A percentile compares a stretch with the other conserved stretches of the same genome.
These are phyloP conservation scores for Coemansia sp. DNA, from an alignment of 192 early-diverging fungal genomes.

Conservation along the genomic window DNA sequence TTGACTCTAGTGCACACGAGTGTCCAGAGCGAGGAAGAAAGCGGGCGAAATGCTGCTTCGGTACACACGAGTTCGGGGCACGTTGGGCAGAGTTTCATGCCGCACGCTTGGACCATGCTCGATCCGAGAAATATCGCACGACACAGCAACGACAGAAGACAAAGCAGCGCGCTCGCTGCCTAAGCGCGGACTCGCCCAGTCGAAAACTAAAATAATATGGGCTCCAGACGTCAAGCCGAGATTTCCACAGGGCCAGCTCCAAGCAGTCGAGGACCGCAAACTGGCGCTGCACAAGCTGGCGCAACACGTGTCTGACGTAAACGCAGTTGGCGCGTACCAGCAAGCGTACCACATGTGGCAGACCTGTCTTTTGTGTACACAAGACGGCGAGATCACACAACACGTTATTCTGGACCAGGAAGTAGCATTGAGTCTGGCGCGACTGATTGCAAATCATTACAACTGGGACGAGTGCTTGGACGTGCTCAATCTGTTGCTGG, in stretches of 20 bases:
- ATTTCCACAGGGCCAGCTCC: not conserved
- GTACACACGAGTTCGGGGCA: not conserved
- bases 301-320: not conserved
- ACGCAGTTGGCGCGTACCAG: slow-evolving; percentile 14
- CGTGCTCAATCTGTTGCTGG: slow-evolving; percentile 27
- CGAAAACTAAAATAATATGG: not conserved
- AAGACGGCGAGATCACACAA: slow-evolving; percentile 1
- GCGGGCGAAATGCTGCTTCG: slow-evolving; percentile 4
- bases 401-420: slow-evolving; percentile 20
- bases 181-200: not conserved
- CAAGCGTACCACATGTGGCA: slow-evolving; percentile 9
- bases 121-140: not conserved
- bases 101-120: not conserved
- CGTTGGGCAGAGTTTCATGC: not conserved
- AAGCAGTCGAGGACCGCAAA: not conserved
- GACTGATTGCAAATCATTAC: slow-evolving; percentile 7
- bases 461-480: slow-evolving; percentile 33
- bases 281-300: slow-evolving; percentile 6
- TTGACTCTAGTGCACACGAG: not conserved
- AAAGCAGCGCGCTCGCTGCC: not conserved
- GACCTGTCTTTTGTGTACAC: slow-evolving; percentile 2
- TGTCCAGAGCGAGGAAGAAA: not conserved
- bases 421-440: slow-evolving; percentile 14
- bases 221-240: not conserved
- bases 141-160: not conserved